Evolutionary conservation across 805 yeast species (phyloP).

Genomic region (Barnettozyma sucrosica): DNA sequence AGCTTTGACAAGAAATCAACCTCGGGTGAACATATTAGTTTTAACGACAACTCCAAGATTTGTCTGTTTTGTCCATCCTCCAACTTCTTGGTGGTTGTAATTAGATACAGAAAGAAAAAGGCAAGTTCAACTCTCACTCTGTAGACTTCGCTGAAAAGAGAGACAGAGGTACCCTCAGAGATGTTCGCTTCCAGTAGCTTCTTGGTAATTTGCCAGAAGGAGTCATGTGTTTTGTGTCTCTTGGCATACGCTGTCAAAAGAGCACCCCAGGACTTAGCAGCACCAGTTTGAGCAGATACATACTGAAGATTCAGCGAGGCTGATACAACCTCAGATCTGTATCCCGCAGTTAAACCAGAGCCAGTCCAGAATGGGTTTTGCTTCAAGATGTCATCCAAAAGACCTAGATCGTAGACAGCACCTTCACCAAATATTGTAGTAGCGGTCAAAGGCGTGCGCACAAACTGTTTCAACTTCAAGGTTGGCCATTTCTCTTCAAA

Average conservation of each 20-base stretch:
- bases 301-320: constrained; percentile 61
- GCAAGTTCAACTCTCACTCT: constrained; percentile 62
- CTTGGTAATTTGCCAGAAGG: constrained; percentile 36
- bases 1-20: constrained; percentile 43
- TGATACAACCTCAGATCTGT: constrained; percentile 44
- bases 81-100: constrained; percentile 12
- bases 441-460: constrained; percentile 38
- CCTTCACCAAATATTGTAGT: constrained; percentile 46
- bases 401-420: constrained; percentile 50
- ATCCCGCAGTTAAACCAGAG: constrained; percentile 22
- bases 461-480: constrained; percentile 45
- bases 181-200: constrained; percentile 46
- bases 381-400: constrained; percentile 57
- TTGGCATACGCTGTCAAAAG: constrained; percentile 61
- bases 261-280: constrained; percentile 77
- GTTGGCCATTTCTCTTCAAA: constrained; percentile 47
- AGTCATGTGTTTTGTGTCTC: constrained; percentile 27
- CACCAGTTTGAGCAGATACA: constrained; percentile 57
- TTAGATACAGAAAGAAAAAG: constrained; percentile 36
- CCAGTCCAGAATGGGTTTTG: constrained; percentile 40
- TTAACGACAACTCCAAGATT: constrained; percentile 30
- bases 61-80: constrained; percentile 16
- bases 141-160: constrained; percentile 44
- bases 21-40: constrained; percentile 43
- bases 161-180: constrained; percentile 45